phyloP scores from a whole-genome alignment of 2,329 filamentous ascomycete genomes.

The Pestalotiopsis sp. region DNA sequence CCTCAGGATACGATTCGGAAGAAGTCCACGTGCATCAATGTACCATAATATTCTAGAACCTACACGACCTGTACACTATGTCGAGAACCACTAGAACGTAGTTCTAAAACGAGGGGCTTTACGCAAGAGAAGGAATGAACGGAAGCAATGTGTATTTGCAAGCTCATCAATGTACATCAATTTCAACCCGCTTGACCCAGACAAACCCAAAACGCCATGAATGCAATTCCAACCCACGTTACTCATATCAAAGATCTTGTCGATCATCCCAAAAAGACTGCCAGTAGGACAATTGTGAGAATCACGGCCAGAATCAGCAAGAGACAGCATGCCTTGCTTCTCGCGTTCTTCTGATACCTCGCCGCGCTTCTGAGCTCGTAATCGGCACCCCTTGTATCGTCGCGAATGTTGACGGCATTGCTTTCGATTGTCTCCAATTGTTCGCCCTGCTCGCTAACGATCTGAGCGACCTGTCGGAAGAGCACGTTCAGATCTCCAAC shows the following conservation, averaged over 20 bases:
- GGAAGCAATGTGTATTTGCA: neutral
- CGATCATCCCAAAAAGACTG: constrained; percentile 73
- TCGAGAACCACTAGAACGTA: neutral
- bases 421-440: constrained; percentile 84
- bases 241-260: constrained; percentile 14
- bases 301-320: constrained; percentile 88
- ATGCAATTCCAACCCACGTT: constrained; percentile 17
- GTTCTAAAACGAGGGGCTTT: constrained; percentile 1
- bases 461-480: constrained; percentile 97
- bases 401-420: constrained; percentile 82
- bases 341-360: constrained; percentile 91
- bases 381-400: constrained; percentile 84
- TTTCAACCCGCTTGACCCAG: neutral
- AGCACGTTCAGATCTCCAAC: constrained; percentile 95
- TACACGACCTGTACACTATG: neutral
- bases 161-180: constrained; percentile 1
- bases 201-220: constrained; percentile 22
- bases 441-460: constrained; percentile 91
- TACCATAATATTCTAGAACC: neutral
- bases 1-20: neutral
- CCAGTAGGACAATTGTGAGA: constrained; percentile 84
- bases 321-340: constrained; percentile 92
- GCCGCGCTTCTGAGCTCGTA: constrained; percentile 83
- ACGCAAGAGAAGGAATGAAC: neutral
- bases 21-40: neutral